Evolutionary conservation across 75 land plant genomes (phyloP).

Genomic region (Larix kaempferi): DNA sequence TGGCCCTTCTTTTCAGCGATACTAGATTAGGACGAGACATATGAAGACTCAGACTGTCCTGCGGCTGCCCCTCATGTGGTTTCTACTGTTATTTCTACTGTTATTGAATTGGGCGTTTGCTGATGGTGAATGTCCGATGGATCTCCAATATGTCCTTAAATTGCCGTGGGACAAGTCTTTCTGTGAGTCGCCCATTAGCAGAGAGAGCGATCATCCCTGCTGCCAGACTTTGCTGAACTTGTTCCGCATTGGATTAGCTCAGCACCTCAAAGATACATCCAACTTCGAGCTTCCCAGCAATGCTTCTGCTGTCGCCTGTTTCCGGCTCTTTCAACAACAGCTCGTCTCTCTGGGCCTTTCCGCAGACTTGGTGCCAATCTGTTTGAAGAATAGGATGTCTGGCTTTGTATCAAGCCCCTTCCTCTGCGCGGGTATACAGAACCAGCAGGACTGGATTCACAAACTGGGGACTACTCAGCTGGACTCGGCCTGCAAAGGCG

Average conservation of each 20-base stretch:
- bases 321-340: conserved; percentile 28
- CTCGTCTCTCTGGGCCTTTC: conserved; percentile 36
- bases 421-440: conserved; percentile 48
- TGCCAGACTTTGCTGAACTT: not conserved
- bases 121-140: too few relatives aligned
- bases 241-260: conserved; percentile 49
- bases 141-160: not conserved
- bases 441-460: conserved; percentile 28
- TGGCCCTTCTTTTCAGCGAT: too few relatives aligned
- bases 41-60: too few relatives aligned
- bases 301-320: conserved; percentile 51
- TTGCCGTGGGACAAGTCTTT: not conserved
- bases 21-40: too few relatives aligned
- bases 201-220: conserved; percentile 3
- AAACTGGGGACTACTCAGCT: conserved; percentile 31
- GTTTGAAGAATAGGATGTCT: conserved; percentile 25
- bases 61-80: too few relatives aligned
- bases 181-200: not conserved
- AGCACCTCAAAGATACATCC: conserved; percentile 31
- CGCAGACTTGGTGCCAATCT: conserved; percentile 15
- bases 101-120: too few relatives aligned
- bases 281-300: too few relatives aligned
- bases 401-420: conserved; percentile 35
- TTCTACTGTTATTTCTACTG: too few relatives aligned
- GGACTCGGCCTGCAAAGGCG: conserved; percentile 41